These are phyloP conservation scores for Boletales sp. DNA, from an alignment of 768 basidiomycete genomes.

Conservation along the genomic window DNA sequence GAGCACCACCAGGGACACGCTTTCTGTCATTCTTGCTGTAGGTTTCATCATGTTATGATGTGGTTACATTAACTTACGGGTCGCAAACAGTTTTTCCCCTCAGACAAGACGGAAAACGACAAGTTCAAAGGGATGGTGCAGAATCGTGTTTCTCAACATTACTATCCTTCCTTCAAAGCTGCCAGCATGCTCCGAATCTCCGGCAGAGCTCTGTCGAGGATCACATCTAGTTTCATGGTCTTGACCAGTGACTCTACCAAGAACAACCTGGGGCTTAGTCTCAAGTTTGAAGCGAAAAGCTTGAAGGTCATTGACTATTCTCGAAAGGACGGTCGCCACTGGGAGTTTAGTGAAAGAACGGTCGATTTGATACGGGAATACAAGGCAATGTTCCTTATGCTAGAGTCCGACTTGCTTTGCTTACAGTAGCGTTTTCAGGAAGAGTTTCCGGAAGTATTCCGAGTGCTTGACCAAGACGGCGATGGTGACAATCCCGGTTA, in stretches of 20 bases:
- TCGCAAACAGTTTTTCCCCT: constrained; percentile 71
- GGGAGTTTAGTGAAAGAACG: constrained; percentile 94
- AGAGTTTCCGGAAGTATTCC: constrained; percentile 83
- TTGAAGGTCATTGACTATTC: constrained; percentile 94
- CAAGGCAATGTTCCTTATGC: constrained; percentile 44
- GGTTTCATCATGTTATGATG: constrained; percentile 12
- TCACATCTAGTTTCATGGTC: constrained; percentile 93
- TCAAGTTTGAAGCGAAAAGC: constrained; percentile 94
- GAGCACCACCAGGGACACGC: constrained; percentile 58
- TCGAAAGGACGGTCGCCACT: constrained; percentile 73
- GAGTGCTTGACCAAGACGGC: constrained; percentile 61
- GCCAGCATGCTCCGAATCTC: constrained; percentile 72
- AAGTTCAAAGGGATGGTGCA: constrained; percentile 70
- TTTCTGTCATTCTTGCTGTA: constrained; percentile 89
- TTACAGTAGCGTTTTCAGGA: constrained; percentile 36
- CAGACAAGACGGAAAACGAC: constrained; percentile 75
- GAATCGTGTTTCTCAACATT: constrained; percentile 47
- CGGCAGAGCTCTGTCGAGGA: constrained; percentile 77
- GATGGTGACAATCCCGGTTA: constrained; percentile 46
- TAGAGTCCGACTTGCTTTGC: not conserved
- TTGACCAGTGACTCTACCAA: constrained; percentile 71
- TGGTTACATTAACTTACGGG: not conserved
- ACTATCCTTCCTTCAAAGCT: constrained; percentile 77
- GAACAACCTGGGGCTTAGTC: constrained; percentile 85
- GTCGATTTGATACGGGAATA: constrained; percentile 80